Evolutionary conservation across 2,329 filamentous ascomycete genomes (phyloP), one percentile per base, ranked within the genome.

Genomic region (Alternaria rosae): DNA sequence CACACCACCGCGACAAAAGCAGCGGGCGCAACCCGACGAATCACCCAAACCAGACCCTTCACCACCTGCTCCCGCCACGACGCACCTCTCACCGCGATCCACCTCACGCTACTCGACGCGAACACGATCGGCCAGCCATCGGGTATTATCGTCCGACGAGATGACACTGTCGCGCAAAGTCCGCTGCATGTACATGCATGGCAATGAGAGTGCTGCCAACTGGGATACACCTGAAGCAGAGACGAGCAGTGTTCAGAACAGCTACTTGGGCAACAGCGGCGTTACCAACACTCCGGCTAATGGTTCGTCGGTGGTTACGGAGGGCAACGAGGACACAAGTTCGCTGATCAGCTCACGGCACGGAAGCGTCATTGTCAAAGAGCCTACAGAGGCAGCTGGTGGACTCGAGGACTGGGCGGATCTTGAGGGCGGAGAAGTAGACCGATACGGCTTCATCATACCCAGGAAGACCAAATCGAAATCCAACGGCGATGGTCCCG

Each of bases 331-430:
- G 52, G 77, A 67, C 69, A 56, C 66, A 6, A 69, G 67, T 44
- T 78, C 76, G 3, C 65, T 77, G 10, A 57, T 70, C 25, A 76
- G 73, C 59, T 76, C 74, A 7, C 70, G 67, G 51, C 67, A 66
- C 30, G 70, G 61, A 50, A 74, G 69, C 52, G 66, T 56, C 30
- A 82, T 84, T 59, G 77, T 80, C 52, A 82, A 84, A 66, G 85
- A 88, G 65, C 80, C 84, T 11, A 80, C 82, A 52, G 88, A 90
- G 75, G 76, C 86, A 30, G 87, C 88, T 21, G 88, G 88, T 8
- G 88, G 88, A 3, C 84, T 89, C 51, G 88, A 90, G 66, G 87
- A 90, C 67, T 90, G 88, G 88, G 82, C 86, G 62, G 84, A 89
- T 73, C 78, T 90, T 11, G 81, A 85, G 17, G 85, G 82, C 6